Evolutionary conservation across 345 rosid species (phyloP), one percentile per base, ranked within the genome.

Genomic region (Citrus australasica): DNA sequence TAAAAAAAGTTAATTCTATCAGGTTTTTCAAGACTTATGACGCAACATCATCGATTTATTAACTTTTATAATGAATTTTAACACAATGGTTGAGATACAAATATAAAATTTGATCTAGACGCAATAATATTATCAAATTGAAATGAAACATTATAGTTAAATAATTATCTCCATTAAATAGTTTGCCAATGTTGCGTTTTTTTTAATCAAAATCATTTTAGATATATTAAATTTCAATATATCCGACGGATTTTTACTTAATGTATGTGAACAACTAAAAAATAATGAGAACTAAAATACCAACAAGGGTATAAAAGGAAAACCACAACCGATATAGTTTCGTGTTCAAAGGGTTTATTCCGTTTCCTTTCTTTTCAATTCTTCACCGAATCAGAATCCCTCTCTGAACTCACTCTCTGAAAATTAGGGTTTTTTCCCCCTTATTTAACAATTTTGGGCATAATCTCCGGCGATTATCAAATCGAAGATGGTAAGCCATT

Each of bases 401-500:
- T 19, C 56, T 27, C 17, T 19, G 9, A 55, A 4, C 58, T 24
- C 10, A 21, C 63, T 75, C 13, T 48, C 27, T 35, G 16, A 1
- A 8, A 35, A 35, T n/a, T 65, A 55, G 73, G 81, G 77, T 60
- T 72, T 64, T 30, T 55, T 21, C 5, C 4, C 17, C 3, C 51
- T 10, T 46, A 3, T 46, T 3, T 46, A 46, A 71, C 75, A 21
- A 37, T 53, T 71, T 35, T 48, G 38, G 37, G 5, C 25, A 32
- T 21, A 32, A 1, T 28, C 16, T 64, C 6, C 7, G 30, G 4
- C 30, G 13, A 40, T 48, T 7, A 53, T 19, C 73, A 30, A 74
- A 42, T 71, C 67, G 24, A 61, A 67, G 40, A 80, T 82, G 87
- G 82, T 65, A 33, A 82, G 78, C 73, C 22, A 38, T 53, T 62